Base-by-base conservation (phyloP, 2,329 filamentous ascomycete genomes). In the Botrytis galanthina region DNA sequence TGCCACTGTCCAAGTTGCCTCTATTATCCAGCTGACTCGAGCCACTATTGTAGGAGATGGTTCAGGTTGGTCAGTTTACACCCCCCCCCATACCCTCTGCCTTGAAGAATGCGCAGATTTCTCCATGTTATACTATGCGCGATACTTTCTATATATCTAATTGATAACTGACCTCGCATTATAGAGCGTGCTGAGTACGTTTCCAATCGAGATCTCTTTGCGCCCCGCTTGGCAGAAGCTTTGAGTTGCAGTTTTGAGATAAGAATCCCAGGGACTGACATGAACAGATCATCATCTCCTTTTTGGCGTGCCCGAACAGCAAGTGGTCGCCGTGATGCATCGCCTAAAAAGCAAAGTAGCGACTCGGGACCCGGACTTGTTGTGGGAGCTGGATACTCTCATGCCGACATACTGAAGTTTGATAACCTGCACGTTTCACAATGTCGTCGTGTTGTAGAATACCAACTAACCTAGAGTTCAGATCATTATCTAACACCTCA, bases 371-470 rank as follows among this genome's bases (percentile, higher is more conserved):
- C 90, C 69, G 89, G 86, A 79, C 88, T 95, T 75, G 93, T 99
- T 51, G 92, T 98, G 74, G 96, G 96, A 78, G 96, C 96, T 73
- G 92, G 95, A 63, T 99, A 99, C 82, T 98, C 96, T 22, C 96
- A 99, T 83, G 93, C 95, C 42, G 95, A 98, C 84, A 93, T 97
- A 81, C 87, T 98, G 79, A 97, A 95, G 83, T 92, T 95, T 80
- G 93, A 94, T 80, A 89, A 90, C 42, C 79, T 95, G 93, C 96
- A 87, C 77, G 88, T 83, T 46, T 73, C 68, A 71, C 37, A 48
- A 44, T 46, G 35, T 44, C 42, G 44, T 39, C 51, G 16, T 44
- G n/a, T 18, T 42, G 20, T 16, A 57, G 29, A 54, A 60, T 60
- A 29, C 54, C 37, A 44, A 12, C 51, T 61, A 59, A 62, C 32